Base-by-base conservation (phyloP, 23 red algal species). In the Pyropia yezoensis region DNA sequence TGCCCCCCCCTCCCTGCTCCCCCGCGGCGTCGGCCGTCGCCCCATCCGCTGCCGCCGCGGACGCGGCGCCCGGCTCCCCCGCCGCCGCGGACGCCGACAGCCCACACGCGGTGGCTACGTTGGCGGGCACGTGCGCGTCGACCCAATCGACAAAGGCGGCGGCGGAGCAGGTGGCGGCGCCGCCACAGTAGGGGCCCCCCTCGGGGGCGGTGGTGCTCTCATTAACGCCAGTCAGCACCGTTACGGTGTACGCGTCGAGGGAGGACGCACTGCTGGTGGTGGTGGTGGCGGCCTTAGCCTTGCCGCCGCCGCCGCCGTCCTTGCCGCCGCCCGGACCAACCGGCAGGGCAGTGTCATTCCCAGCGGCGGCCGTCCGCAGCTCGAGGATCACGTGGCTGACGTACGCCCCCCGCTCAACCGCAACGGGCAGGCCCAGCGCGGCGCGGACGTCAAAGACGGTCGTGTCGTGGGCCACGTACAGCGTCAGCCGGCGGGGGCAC, bases 401-500 rank as follows among this genome's bases (percentile, higher is more conserved):
- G 33, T 69, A 80, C 39, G 76, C 45, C 21, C 27, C 76, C 1
- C 62, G 66, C 5, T 61, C 65, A 1, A 59, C 61, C 2, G 53
- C 39, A 0, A 52, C 59, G 17, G 54, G 22, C 63, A 80, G 24
- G n/a, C 76, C 76, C n/a, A 80, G 61, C 28, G 76, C 76, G 24
- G 76, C 61, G n/a, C 76, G 63, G 3, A 80, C 12, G 34, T 80
- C 76, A 67, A 80, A 69, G 20, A 80, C 9, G 7, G 76, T 80
- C 12, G 76, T 80, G 50, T 80, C 76, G 26, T 80, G 76, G 20
- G 26, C 76, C 3, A 56, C 53, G 20, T 69, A 69, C 26, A 70
- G 45, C 21, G 59, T 64, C 17, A 80, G 63, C 23, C 54, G 39
- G 32, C 76, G 52, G 16, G 47, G 64, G 53, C 76, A 80, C 45